A percentile compares a stretch with the other conserved stretches of the same genome.
These are phyloP conservation scores for Phytophthora uliginosa DNA, from an alignment of 352 stramenopile genomes.

Conservation along the genomic window DNA sequence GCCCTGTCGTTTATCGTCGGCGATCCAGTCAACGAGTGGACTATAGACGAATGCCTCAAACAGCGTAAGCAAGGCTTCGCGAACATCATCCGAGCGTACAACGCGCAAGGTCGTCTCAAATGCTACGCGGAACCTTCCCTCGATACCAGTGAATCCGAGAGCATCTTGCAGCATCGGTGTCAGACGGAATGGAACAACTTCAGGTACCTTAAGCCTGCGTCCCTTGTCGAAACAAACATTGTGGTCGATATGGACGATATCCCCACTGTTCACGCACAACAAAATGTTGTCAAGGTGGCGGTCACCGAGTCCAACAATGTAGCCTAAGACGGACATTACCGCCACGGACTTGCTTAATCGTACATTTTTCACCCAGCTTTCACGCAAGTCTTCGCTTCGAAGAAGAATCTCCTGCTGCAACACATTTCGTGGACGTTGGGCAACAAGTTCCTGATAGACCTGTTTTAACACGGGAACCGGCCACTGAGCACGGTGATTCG, in stretches of 20 bases:
- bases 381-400: conserved; percentile 64
- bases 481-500: conserved; percentile 76
- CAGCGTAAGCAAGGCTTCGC: conserved; percentile 78
- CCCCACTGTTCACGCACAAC: conserved; percentile 76
- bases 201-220: conserved; percentile 86
- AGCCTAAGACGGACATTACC: conserved; percentile 91
- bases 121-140: conserved; percentile 76
- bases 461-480: conserved; percentile 65
- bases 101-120: conserved; percentile 84
- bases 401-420: conserved; percentile 72
- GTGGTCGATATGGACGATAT: conserved; percentile 95
- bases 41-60: conserved; percentile 92
- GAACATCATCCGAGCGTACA: conserved; percentile 65
- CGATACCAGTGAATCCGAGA: conserved; percentile 79
- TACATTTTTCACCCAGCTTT: conserved; percentile 66
- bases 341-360: conserved; percentile 82
- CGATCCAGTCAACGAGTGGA: conserved; percentile 82
- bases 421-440: conserved; percentile 70
- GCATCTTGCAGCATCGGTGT: conserved; percentile 86
- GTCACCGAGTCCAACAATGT: conserved; percentile 92
- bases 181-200: conserved; percentile 93
- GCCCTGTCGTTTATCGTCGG: conserved; percentile 49
- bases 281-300: conserved; percentile 95
- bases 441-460: conserved; percentile 76
- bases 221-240: conserved; percentile 95